phyloP scores from a whole-genome alignment of 306 rosid species.

The Glycine tomentella region DNA sequence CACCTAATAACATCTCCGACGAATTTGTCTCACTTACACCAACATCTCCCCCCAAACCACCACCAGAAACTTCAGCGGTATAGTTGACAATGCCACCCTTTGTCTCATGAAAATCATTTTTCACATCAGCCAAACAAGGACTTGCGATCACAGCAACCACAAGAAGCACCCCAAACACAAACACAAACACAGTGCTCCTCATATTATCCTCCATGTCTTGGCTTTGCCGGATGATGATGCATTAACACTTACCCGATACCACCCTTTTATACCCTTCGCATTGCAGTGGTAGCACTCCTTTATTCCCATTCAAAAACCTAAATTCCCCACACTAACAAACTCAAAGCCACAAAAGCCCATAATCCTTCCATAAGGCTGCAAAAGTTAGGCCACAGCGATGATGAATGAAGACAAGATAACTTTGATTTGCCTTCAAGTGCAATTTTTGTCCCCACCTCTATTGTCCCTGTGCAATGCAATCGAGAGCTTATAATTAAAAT shows the following conservation, averaged over 20 bases:
- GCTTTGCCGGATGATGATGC: conserved; percentile 1
- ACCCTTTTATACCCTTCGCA: conserved; percentile 48
- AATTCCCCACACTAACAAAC: conserved; percentile 36
- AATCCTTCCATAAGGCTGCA: conserved; percentile 45
- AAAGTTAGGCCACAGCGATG: conserved; percentile 41
- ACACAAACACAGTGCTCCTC: too few species aligned
- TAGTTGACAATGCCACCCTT: not conserved
- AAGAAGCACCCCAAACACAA: conserved; percentile 35
- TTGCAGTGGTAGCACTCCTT: not conserved
- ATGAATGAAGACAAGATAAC: conserved; percentile 21
- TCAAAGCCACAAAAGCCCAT: too few species aligned
- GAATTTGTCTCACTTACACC: conserved; percentile 18
- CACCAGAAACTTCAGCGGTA: conserved; percentile 1
- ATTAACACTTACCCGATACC: not conserved
- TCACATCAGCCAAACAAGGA: conserved; percentile 49
- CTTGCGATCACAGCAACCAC: conserved; percentile 19
- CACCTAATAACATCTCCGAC: conserved; percentile 18
- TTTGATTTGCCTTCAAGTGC: conserved; percentile 48
- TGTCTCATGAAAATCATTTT: not conserved
- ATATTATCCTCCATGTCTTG: conserved; percentile 1
- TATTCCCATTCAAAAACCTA: too few species aligned
- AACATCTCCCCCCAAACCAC: not conserved
- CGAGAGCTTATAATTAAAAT: not conserved
- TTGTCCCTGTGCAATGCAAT: not conserved
- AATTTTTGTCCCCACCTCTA: conserved; percentile 51